Base-by-base conservation (phyloP, 805 yeast species). In the Candida broadrunensis region DNA sequence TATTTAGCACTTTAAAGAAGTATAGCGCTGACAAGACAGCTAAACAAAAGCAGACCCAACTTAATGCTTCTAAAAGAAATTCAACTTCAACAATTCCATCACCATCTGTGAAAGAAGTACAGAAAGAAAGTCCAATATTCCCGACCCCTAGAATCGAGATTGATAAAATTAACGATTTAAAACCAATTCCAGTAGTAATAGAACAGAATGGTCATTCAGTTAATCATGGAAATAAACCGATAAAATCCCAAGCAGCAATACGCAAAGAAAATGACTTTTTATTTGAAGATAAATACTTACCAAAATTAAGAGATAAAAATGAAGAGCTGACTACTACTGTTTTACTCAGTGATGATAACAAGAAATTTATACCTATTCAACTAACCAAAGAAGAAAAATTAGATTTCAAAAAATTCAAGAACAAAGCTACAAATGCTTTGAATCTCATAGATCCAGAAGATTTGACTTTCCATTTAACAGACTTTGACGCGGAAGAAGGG, bases 341-440 rank as follows among this genome's bases (percentile, higher is more conserved):
- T 1, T 61, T 89, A 37, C 77, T 78, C 0, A 83, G 96, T 0
- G 60, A 62, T n/a, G 90, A 90, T 55, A 82, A 83, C 48, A 50
- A 49, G 13, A 62, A 59, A 12, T 90, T 78, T 55, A 60, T 63
- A 8, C 75, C 86, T 0, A 58, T 86, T 2, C 65, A 20, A 31
- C 30, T 61, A 5, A 41, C 41, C 2, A 18, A 33, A 5, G 49
- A 47, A 2, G 54, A 55, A 15, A n/a, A 52, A 5, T 33, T 27
- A 4, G 45, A 52, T 35, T 51, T 65, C 1, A 61, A 54, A 0
- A 64, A 61, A 1, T 63, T 78, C 23, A 81, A 76, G 45, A 56
- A 54, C 2, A 50, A 54, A 9, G 46, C 81, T 14, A 14, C 14
- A 14, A 5, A 29, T 29, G 17, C 32, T 5, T 29, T 29, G 14